Evolutionary conservation across 2,329 filamentous ascomycete species (phyloP).

Genomic region (Alternaria sp.): DNA sequence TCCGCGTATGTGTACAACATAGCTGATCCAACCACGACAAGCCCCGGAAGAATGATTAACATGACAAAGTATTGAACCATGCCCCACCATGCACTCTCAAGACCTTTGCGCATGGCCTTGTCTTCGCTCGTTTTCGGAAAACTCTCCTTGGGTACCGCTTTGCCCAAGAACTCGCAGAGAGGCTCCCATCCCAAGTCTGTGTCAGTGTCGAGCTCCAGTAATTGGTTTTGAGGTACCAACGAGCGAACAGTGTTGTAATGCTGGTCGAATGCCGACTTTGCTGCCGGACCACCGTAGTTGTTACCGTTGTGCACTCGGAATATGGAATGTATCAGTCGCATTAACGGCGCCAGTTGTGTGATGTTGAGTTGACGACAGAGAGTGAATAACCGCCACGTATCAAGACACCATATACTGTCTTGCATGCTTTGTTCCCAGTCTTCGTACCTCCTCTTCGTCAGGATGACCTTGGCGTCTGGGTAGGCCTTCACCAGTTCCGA

Average conservation of each 20-base stretch:
- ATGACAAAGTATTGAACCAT: conserved; percentile 29
- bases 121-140: conserved; percentile 34
- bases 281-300: conserved; percentile 24
- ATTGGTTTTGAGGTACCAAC: conserved; percentile 24
- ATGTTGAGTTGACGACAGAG: conserved; percentile 26
- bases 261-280: conserved; percentile 28
- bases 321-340: conserved; percentile 27
- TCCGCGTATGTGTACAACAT: conserved; percentile 18
- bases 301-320: conserved; percentile 35
- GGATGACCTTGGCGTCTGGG: conserved; percentile 43
- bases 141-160: conserved; percentile 22
- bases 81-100: conserved; percentile 29
- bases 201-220: conserved; percentile 38
- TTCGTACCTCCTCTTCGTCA: conserved; percentile 37
- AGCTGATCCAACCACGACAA: conserved; percentile 6
- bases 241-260: conserved; percentile 35
- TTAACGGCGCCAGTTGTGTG: conserved; percentile 32
- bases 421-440: conserved; percentile 38
- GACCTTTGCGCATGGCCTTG: conserved; percentile 22
- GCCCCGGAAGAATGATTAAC: conserved; percentile 22
- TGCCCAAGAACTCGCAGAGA: conserved; percentile 37
- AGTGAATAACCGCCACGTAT: conserved; percentile 31
- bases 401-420: conserved; percentile 32
- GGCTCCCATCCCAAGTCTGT: conserved; percentile 29
- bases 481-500: conserved; percentile 40